Base-by-base conservation (phyloP, 2,329 filamentous ascomycete species). In the Penicillium sp. region DNA sequence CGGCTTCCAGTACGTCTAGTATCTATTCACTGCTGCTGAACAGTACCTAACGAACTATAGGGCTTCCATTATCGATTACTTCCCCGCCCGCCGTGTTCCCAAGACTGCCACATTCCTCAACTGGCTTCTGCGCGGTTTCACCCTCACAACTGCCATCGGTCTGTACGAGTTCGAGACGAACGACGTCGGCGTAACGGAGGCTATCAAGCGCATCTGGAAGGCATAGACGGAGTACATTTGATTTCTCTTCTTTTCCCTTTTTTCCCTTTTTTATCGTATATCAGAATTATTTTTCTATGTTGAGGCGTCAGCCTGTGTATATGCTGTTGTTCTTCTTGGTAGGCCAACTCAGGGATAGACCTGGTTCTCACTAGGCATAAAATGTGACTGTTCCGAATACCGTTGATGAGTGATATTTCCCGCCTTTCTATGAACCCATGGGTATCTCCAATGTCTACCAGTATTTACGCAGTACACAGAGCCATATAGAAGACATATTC, bases 111-210 rank as follows among this genome's bases (percentile, higher is more conserved):
- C 86, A 74, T 58, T 83, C n/a, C 84, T 89, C 76, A 87, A 86
- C 78, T 98, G 93, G 93, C 82, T 84, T 44, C 86, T 98, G 66
- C 93, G 93, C 73, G 81, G 84, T 50, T 89, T 87, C 63, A 97
- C 96, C 11, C 83, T 94, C 62, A 82, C 92, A 56, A 91, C 93
- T 66, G 93, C 91, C 55, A 85, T 97, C 68, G 93, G 93, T 61
- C 85, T 98, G 73, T 99, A 99, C 82, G 94, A 98, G 80, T 98
- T 98, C 73, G 95, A 99, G 88, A 99, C 95, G 35, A 98, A 97
- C 75, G 95, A 99, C 70, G 92, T 99, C 56, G 95, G 95, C 68
- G 79, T 99, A 63, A 97, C 93, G 8, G 94, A 96, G 85, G 90
- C 89, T 35, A 85, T 97, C 69, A 92, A 91, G 85, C 87, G 91